Evolutionary conservation across 768 basidiomycete species (phyloP).

Genomic region (Leccinum incarnatum): DNA sequence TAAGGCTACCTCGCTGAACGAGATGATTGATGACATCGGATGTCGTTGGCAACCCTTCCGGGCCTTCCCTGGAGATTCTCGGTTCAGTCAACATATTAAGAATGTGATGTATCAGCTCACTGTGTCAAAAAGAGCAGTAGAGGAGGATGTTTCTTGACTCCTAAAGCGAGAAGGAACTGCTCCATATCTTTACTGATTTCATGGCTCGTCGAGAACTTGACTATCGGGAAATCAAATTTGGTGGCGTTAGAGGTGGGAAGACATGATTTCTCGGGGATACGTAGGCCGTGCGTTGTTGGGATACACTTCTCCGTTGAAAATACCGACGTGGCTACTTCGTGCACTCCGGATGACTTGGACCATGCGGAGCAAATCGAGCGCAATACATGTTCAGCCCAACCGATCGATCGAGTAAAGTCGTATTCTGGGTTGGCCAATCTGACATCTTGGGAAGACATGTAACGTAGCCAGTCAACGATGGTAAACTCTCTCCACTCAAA

Average conservation of each 20-base stretch:
- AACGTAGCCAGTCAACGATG: constrained; percentile 65
- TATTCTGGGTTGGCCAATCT: constrained; percentile 41
- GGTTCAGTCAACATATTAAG: constrained; percentile 36
- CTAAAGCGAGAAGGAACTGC: too few relatives aligned
- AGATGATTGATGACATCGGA: too few relatives aligned
- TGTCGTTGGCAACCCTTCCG: too few relatives aligned
- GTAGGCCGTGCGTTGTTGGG: constrained; percentile 57
- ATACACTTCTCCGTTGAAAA: constrained; percentile 38
- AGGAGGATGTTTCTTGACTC: too few relatives aligned
- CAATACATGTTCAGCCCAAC: constrained; percentile 79
- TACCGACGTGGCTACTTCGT: background rate
- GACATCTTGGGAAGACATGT: constrained; percentile 51
- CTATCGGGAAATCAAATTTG: background rate
- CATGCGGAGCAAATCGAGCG: constrained; percentile 60
- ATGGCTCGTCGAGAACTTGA: constrained; percentile 25
- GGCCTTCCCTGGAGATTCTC: too few relatives aligned
- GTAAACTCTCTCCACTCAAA: constrained; percentile 79
- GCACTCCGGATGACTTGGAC: constrained; percentile 31
- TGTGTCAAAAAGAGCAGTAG: background rate
- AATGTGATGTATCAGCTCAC: constrained; percentile 39
- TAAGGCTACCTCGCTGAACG: too few relatives aligned
- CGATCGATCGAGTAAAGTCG: constrained; percentile 59
- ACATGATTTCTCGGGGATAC: constrained; percentile 65
- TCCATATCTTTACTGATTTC: too few relatives aligned
- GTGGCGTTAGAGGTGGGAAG: constrained; percentile 65